A percentile compares a stretch with the other conserved stretches of the same genome.
phyloP scores from a whole-genome alignment of 2,329 filamentous ascomycete genomes.

The Anthostomella pinea region DNA sequence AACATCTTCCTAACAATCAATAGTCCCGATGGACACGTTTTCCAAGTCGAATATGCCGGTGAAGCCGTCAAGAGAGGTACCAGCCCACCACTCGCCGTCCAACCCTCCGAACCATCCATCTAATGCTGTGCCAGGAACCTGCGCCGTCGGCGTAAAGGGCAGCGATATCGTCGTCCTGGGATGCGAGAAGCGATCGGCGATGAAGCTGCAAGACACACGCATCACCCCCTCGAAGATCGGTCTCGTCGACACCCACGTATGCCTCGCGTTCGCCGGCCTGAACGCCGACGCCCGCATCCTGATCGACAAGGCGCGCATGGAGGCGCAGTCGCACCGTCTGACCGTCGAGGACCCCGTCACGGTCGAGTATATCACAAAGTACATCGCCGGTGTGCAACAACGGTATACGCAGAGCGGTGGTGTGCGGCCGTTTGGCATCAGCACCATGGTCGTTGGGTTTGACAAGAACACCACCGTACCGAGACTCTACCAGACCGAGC shows the following conservation, averaged over 20 bases:
- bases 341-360: slow-evolving; percentile 96
- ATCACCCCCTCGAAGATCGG: slow-evolving; percentile 99
- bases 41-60: slow-evolving; percentile 98
- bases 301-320: slow-evolving; percentile 95
- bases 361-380: slow-evolving; percentile 99
- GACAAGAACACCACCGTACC: slow-evolving; percentile 88
- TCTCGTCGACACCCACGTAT: slow-evolving; percentile 91
- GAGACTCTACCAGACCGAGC: slow-evolving; percentile 95
- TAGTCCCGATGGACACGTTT: slow-evolving; percentile 98
- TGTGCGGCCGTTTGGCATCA: slow-evolving; percentile 97
- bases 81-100: slow-evolving; percentile 13
- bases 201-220: slow-evolving; percentile 98
- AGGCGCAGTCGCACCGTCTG: slow-evolving; percentile 94
- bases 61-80: slow-evolving; percentile 97
- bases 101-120: slow-evolving; percentile 11
- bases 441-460: slow-evolving; percentile 97
- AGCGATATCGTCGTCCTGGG: slow-evolving; percentile 91
- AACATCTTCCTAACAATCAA: slow-evolving; percentile 41
- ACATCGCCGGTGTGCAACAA: slow-evolving; percentile 96
- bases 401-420: slow-evolving; percentile 98
- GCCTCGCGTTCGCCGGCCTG: slow-evolving; percentile 92
- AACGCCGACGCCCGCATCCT: slow-evolving; percentile 98
- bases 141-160: slow-evolving; percentile 96
- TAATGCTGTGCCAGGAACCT: slow-evolving; percentile 65
- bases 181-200: slow-evolving; percentile 97